phyloP scores from a whole-genome alignment of 2,329 filamentous ascomycete species.

The Plectosphaerella sp. region DNA sequence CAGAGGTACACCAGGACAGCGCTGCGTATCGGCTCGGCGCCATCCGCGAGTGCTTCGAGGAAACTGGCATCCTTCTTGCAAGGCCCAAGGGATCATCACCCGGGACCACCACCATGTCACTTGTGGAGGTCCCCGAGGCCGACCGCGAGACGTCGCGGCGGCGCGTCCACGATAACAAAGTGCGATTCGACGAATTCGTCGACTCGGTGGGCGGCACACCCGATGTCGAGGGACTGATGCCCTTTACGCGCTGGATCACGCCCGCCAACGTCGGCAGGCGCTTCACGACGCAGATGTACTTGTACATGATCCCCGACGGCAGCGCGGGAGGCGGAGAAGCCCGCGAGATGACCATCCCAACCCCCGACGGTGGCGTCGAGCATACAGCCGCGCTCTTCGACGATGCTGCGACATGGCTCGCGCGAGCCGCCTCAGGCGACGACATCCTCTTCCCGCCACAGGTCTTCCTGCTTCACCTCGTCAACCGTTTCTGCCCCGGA shows the following conservation, averaged over 20 bases:
- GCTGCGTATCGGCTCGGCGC: constrained; percentile 75
- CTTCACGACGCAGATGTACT: constrained; percentile 95
- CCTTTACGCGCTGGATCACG: constrained; percentile 92
- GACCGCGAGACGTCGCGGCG: constrained; percentile 63
- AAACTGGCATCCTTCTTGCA: constrained; percentile 83
- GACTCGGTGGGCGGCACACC: constrained; percentile 49
- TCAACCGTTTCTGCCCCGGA: constrained; percentile 47
- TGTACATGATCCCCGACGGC: constrained; percentile 74
- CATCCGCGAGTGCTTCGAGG: constrained; percentile 90
- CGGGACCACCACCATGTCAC: not conserved
- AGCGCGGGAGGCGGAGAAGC: constrained; percentile 20
- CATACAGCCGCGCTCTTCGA: constrained; percentile 76
- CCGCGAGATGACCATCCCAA: constrained; percentile 56
- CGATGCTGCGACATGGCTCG: constrained; percentile 64
- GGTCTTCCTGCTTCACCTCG: constrained; percentile 63
- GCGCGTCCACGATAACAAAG: constrained; percentile 61
- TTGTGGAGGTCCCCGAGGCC: constrained; percentile 27
- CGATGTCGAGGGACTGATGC: constrained; percentile 58
- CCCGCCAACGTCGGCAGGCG: constrained; percentile 67
- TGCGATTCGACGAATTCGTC: constrained; percentile 65
- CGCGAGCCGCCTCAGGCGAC: constrained; percentile 54
- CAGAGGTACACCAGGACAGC: constrained; percentile 64
- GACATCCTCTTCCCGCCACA: constrained; percentile 91
- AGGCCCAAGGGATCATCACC: constrained; percentile 16
- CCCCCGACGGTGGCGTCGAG: constrained; percentile 64